Percentiles rank a stretch among this genome's conserved stretches.
Conservation (phyloP, 2,329 filamentous ascomycete species). For the Thielaviopsis ethacetica region DNA sequence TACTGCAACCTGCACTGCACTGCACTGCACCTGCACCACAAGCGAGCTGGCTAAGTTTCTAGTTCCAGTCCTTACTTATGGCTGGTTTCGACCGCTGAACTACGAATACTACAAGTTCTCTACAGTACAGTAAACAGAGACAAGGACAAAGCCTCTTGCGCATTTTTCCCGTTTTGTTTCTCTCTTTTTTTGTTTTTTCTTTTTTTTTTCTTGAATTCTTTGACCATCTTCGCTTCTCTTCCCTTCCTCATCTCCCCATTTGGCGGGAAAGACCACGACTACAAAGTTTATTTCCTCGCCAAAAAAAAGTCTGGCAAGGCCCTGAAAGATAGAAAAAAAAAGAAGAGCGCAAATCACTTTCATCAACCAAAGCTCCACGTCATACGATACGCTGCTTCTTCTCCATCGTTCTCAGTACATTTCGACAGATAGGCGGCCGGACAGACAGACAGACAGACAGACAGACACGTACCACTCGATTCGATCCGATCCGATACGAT, state of each 20-base stretch:
- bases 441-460: too few relatives aligned
- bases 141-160: background rate
- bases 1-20: background rate
- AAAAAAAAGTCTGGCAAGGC: background rate
- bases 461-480: too few relatives aligned
- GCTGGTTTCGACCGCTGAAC: background rate
- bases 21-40: background rate
- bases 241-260: background rate
- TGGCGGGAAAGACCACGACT: background rate
- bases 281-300: background rate
- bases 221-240: conserved; percentile 3
- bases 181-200: background rate
- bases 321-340: background rate
- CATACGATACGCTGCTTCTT: conserved; percentile 4
- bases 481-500: background rate
- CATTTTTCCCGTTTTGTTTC: background rate
- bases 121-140: background rate
- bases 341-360: background rate
- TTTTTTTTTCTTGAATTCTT: conserved; percentile 4
- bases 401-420: background rate
- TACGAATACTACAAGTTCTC: background rate
- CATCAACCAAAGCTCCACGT: conserved; percentile 6
- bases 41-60: background rate
- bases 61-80: too few relatives aligned
- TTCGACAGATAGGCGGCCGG: too few relatives aligned